Percentiles rank a stretch among this genome's conserved stretches.
Evolutionary conservation across 345 rosid species (phyloP).

Genomic region (Rhodomyrtus tomentosa): DNA sequence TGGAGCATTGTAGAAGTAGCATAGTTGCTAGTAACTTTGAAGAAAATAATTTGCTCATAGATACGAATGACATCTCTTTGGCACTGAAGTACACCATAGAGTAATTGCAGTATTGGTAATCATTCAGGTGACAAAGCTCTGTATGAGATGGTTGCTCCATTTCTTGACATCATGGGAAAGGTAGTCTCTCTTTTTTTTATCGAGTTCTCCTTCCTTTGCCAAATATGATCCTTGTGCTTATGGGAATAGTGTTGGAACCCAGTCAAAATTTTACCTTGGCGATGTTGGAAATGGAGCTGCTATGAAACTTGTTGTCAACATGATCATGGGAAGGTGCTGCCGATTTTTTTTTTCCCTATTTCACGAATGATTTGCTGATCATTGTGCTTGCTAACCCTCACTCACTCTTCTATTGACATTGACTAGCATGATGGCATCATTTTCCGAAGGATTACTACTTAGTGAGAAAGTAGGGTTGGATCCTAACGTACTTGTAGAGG

Average conservation of each 20-base stretch:
- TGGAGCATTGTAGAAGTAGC: neutral
- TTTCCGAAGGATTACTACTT: constrained; percentile 78
- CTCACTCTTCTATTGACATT: constrained; percentile 2
- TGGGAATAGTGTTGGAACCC: constrained; percentile 3
- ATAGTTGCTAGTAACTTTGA: neutral
- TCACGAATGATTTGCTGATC: neutral
- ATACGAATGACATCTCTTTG: neutral
- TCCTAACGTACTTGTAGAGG: constrained; percentile 72
- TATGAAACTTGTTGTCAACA: constrained; percentile 94
- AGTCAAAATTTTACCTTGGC: constrained; percentile 92
- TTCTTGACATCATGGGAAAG: constrained; percentile 89
- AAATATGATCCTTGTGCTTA: neutral
- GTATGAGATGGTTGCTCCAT: constrained; percentile 48
- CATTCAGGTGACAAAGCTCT: constrained; percentile 74
- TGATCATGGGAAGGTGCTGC: constrained; percentile 93
- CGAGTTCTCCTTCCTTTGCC: neutral
- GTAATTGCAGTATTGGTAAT: neutral
- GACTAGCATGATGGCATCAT: constrained; percentile 90
- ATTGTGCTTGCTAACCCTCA: neutral
- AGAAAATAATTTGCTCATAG: neutral
- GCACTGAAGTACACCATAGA: neutral
- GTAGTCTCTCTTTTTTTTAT: constrained; percentile 13
- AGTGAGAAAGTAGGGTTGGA: constrained; percentile 86
- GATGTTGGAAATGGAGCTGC: constrained; percentile 95
- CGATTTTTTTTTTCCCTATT: neutral